phyloP scores from a whole-genome alignment of 495 filamentous ascomycete species.

The Daldinia loculata region DNA sequence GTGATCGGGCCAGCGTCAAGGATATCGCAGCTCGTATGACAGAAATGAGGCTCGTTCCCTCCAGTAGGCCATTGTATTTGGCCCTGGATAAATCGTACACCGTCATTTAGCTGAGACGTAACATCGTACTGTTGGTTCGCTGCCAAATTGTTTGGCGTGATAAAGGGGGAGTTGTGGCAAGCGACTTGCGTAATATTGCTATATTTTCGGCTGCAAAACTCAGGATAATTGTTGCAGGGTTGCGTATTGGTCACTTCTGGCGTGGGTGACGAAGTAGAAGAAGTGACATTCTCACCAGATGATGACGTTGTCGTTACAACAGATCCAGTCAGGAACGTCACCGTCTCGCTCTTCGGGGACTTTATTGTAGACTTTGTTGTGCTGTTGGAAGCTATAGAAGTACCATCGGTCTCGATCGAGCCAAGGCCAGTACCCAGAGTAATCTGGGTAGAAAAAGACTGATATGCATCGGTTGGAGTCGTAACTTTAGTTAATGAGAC shows the following conservation, averaged over 20 bases:
- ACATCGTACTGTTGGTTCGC: constrained; percentile 81
- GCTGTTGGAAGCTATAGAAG: constrained; percentile 52
- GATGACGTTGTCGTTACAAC: constrained; percentile 41
- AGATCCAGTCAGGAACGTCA: constrained; percentile 56
- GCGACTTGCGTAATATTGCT: constrained; percentile 90
- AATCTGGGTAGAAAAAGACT: constrained; percentile 48
- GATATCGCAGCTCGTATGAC: constrained; percentile 80
- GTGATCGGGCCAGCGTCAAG: constrained; percentile 81
- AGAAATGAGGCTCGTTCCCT: constrained; percentile 65
- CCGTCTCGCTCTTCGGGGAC: constrained; percentile 41
- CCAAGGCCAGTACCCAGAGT: constrained; percentile 46
- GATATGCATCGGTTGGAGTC: constrained; percentile 51
- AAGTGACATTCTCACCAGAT: constrained; percentile 46
- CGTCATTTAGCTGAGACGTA: constrained; percentile 80
- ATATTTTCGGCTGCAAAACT: constrained; percentile 82
- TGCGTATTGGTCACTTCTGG: constrained; percentile 69
- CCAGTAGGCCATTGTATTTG: constrained; percentile 66
- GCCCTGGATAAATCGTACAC: constrained; percentile 89
- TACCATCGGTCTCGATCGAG: constrained; percentile 24
- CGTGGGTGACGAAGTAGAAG: constrained; percentile 51
- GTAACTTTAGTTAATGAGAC: constrained; percentile 22
- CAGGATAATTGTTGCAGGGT: constrained; percentile 87
- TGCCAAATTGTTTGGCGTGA: constrained; percentile 71
- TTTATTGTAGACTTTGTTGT: constrained; percentile 48
- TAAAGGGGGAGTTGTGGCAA: constrained; percentile 88